phyloP scores from a whole-genome alignment of 139 green algal species.

The Tetraselmis chui region DNA sequence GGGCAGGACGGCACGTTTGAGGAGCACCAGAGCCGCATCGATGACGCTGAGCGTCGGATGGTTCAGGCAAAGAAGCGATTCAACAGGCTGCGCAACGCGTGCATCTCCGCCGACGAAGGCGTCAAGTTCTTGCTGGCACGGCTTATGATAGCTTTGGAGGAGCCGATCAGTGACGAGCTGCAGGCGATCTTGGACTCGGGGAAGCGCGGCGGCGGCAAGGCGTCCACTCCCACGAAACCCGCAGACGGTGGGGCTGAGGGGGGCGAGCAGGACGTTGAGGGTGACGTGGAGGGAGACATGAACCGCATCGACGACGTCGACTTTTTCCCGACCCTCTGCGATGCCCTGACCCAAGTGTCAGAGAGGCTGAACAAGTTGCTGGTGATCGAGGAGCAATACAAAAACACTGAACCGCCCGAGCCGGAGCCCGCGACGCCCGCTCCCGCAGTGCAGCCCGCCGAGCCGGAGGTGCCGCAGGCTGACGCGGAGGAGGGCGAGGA shows the following conservation, averaged over 20 bases:
- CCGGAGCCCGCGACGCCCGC: neutral
- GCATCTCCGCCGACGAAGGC: slow-evolving; percentile 60
- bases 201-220: slow-evolving; percentile 9
- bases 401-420: neutral
- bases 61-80: slow-evolving; percentile 45
- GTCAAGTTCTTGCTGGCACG: slow-evolving; percentile 40
- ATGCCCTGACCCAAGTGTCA: slow-evolving; percentile 29
- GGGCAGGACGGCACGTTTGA: slow-evolving; percentile 13
- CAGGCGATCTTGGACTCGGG: neutral
- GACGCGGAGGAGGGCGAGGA: neutral
- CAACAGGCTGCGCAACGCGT: slow-evolving; percentile 50
- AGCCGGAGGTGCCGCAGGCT: neutral
- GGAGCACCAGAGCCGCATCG: slow-evolving; percentile 20
- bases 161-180: slow-evolving; percentile 5
- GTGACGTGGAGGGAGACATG: slow-evolving; percentile 4
- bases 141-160: slow-evolving; percentile 41
- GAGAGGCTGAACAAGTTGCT: slow-evolving; percentile 32
- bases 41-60: slow-evolving; percentile 42
- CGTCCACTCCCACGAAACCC: slow-evolving; percentile 5
- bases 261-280: slow-evolving; percentile 2
- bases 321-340: slow-evolving; percentile 56
- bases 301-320: slow-evolving; percentile 54
- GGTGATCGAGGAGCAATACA: slow-evolving; percentile 16
- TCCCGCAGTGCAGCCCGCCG: neutral
- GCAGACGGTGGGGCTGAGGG: too few species aligned